These are phyloP conservation scores for Glycine tomentella DNA, from an alignment of 306 rosid genomes.

Conservation along the genomic window DNA sequence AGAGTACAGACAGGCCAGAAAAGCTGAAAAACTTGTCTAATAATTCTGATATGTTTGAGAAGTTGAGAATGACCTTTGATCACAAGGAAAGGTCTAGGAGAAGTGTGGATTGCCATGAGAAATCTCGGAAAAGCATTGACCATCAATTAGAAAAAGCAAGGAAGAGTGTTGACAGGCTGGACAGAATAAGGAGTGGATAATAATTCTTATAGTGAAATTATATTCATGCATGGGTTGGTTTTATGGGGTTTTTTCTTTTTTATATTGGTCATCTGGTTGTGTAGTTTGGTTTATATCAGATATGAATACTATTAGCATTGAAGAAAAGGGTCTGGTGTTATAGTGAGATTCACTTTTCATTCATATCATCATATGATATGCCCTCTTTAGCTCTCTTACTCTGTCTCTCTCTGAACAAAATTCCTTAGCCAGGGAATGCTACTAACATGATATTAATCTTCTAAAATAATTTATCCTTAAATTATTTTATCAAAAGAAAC, in stretches of 20 bases:
- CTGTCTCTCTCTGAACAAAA: neutral
- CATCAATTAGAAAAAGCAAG: slow-evolving; percentile 76
- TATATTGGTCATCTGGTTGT: slow-evolving; percentile 57
- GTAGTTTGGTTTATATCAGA: slow-evolving; percentile 59
- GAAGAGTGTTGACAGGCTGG: slow-evolving; percentile 82
- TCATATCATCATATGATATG: slow-evolving; percentile 15
- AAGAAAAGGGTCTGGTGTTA: slow-evolving; percentile 57
- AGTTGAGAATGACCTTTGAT: slow-evolving; percentile 67
- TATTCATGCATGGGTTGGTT: slow-evolving; percentile 55
- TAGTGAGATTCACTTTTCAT: slow-evolving; percentile 46
- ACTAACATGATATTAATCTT: slow-evolving; percentile 13
- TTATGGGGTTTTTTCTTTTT: slow-evolving; percentile 44
- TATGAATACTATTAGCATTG: slow-evolving; percentile 53
- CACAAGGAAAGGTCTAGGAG: slow-evolving; percentile 80
- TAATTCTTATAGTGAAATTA: slow-evolving; percentile 51
- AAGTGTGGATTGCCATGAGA: slow-evolving; percentile 84
- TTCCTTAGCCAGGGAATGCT: neutral
- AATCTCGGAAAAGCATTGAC: slow-evolving; percentile 77
- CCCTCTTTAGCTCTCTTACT: neutral
- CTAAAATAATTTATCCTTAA: neutral
- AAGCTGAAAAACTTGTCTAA: slow-evolving; percentile 64
- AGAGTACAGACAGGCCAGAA: slow-evolving; percentile 77
- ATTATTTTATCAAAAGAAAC: neutral
- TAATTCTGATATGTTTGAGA: slow-evolving; percentile 56
- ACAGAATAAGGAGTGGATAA: slow-evolving; percentile 78